phyloP scores from a whole-genome alignment of 2,329 filamentous ascomycete genomes.

The Colletotrichum tropicale region DNA sequence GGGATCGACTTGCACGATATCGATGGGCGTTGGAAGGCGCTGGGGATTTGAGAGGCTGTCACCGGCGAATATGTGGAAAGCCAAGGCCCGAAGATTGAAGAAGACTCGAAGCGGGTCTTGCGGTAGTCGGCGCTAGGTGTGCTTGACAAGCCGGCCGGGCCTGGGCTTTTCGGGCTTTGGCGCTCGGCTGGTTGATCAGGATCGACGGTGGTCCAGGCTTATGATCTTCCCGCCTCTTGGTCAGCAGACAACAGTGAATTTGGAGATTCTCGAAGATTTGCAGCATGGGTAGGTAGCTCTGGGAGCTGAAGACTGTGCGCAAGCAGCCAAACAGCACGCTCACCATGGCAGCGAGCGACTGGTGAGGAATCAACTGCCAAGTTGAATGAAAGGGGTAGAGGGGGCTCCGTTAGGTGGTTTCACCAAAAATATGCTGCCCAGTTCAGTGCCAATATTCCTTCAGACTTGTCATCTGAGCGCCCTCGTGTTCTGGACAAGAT shows the following conservation, averaged over 20 bases:
- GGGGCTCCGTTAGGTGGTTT: constrained; percentile 3
- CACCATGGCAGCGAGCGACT: neutral
- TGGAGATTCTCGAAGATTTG: neutral
- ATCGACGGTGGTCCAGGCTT: constrained; percentile 1
- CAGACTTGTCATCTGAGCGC: constrained; percentile 10
- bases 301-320: neutral
- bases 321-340: neutral
- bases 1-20: neutral
- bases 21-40: neutral
- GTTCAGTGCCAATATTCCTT: neutral
- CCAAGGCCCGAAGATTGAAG: neutral
- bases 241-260: neutral
- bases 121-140: neutral
- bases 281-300: neutral
- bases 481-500: neutral
- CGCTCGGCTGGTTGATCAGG: neutral
- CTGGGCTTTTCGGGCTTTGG: neutral
- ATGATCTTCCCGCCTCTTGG: constrained; percentile 1
- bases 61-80: neutral
- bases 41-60: neutral
- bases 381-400: constrained; percentile 1
- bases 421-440: constrained; percentile 5
- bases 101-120: neutral
- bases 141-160: neutral
- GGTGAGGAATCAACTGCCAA: neutral